Conservation (phyloP, 139 green algal species). For the Coelastrella sp. region DNA sequence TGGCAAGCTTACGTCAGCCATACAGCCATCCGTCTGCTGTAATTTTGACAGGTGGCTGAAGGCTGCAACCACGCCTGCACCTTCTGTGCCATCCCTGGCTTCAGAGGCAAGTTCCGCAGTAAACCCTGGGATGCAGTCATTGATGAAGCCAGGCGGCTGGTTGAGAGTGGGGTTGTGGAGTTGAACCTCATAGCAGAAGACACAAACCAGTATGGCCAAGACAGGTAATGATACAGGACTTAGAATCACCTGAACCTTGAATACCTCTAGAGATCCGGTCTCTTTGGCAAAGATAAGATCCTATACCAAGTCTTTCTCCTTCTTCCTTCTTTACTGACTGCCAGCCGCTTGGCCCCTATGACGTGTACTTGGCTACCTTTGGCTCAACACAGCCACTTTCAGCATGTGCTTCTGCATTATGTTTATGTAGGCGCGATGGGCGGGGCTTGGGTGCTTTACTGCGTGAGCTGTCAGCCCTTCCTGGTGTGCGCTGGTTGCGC, state of each 20-base stretch:
- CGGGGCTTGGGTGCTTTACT: constrained; percentile 81
- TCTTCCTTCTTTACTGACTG: no score
- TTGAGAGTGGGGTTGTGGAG: constrained; percentile 81
- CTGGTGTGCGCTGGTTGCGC: constrained; percentile 86
- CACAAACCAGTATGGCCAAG: constrained; percentile 91
- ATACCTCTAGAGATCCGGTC: no score
- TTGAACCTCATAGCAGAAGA: constrained; percentile 91
- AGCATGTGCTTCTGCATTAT: neutral
- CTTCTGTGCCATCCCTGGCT: constrained; percentile 93
- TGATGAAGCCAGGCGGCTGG: constrained; percentile 77
- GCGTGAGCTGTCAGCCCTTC: constrained; percentile 76
- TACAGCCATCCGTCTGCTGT: no score
- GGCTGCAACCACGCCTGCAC: constrained; percentile 93
- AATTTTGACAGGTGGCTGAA: constrained; percentile 79
- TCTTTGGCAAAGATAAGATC: no score
- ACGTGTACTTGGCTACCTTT: no score
- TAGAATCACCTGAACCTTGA: no score
- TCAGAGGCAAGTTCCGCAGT: constrained; percentile 91
- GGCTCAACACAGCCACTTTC: neutral
- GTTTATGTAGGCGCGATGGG: constrained; percentile 60
- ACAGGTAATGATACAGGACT: constrained; percentile 53
- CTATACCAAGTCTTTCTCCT: no score
- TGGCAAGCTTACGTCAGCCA: no score
- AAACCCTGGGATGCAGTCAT: constrained; percentile 72
- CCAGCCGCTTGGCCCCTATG: no score